Conservation (phyloP, 1,284 basidiomycete species). For the Leccinum solheimii region DNA sequence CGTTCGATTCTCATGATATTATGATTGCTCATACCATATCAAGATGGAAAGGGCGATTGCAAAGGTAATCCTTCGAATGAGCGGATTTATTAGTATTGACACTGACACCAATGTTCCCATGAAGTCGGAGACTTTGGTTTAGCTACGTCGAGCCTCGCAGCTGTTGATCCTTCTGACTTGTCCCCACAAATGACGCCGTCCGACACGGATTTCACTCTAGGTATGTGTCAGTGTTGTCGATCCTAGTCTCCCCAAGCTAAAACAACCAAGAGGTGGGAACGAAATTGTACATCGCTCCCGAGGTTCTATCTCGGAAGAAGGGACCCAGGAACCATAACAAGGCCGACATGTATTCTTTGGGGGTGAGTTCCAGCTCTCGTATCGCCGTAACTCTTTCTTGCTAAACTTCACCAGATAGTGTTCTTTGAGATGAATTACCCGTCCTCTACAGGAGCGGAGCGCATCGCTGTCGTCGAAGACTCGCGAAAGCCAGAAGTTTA, state of each 20-base stretch:
- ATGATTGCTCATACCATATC: not conserved
- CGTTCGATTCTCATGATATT: not conserved
- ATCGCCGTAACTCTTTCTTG: not conserved
- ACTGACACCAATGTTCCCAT: not conserved
- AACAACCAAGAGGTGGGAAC: constrained; percentile 79
- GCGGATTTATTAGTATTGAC: not conserved
- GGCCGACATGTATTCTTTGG: constrained; percentile 95
- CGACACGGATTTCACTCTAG: constrained; percentile 73
- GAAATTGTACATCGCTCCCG: constrained; percentile 90
- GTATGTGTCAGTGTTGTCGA: constrained; percentile 36
- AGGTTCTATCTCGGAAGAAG: constrained; percentile 65
- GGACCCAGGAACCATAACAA: constrained; percentile 75
- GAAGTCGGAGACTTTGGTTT: constrained; percentile 91
- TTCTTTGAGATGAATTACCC: constrained; percentile 97
- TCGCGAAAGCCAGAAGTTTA: constrained; percentile 70
- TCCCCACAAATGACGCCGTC: constrained; percentile 45
- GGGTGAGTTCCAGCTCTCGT: constrained; percentile 48
- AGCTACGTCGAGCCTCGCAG: constrained; percentile 79
- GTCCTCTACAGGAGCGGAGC: constrained; percentile 87
- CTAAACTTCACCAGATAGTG: constrained; percentile 62
- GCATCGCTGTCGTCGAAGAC: constrained; percentile 80
- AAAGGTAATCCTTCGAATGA: constrained; percentile 57
- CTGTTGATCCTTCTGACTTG: constrained; percentile 68
- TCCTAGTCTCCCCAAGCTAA: not conserved
- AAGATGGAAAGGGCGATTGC: constrained; percentile 86